These are phyloP conservation scores for Wickerhamomyces bovis DNA, from an alignment of 805 yeast genomes.

Conservation along the genomic window DNA sequence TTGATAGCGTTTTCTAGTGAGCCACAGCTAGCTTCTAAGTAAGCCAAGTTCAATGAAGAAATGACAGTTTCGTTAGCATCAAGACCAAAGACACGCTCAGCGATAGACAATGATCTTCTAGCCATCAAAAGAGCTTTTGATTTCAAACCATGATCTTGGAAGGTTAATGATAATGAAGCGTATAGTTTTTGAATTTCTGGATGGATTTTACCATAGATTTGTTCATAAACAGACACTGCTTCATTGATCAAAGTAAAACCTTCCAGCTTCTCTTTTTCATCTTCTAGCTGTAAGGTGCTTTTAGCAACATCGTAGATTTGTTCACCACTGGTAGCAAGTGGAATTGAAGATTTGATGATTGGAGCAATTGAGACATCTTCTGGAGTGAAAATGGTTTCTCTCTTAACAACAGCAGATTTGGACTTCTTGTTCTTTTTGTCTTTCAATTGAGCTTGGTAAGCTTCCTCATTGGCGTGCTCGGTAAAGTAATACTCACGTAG, in stretches of 20 bases:
- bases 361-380: slow-evolving; percentile 75
- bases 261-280: slow-evolving; percentile 37
- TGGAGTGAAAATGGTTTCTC: slow-evolving; percentile 41
- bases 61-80: slow-evolving; percentile 76
- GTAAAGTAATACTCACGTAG: slow-evolving; percentile 36
- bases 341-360: slow-evolving; percentile 63
- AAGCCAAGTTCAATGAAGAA: slow-evolving; percentile 68
- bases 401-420: slow-evolving; percentile 3
- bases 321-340: slow-evolving; percentile 60
- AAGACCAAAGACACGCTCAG: slow-evolving; percentile 76
- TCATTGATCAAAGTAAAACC: slow-evolving; percentile 66
- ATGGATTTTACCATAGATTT: slow-evolving; percentile 76
- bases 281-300: slow-evolving; percentile 7
- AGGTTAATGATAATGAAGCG: slow-evolving; percentile 58
- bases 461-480: slow-evolving; percentile 30
- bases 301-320: slow-evolving; percentile 69
- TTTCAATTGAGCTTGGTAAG: slow-evolving; percentile 27
- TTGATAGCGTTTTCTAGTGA: slow-evolving; percentile 56
- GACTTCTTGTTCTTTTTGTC: slow-evolving; percentile 29
- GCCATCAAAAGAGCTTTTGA: slow-evolving; percentile 57
- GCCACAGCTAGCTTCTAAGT: slow-evolving; percentile 56
- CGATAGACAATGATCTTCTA: slow-evolving; percentile 62
- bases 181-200: slow-evolving; percentile 71
- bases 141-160: slow-evolving; percentile 50
- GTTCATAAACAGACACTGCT: slow-evolving; percentile 68